Percentiles rank a stretch among this genome's conserved stretches.
Conservation (phyloP, 164 flowering plant genomes). For the Pachysandra terminalis region DNA sequence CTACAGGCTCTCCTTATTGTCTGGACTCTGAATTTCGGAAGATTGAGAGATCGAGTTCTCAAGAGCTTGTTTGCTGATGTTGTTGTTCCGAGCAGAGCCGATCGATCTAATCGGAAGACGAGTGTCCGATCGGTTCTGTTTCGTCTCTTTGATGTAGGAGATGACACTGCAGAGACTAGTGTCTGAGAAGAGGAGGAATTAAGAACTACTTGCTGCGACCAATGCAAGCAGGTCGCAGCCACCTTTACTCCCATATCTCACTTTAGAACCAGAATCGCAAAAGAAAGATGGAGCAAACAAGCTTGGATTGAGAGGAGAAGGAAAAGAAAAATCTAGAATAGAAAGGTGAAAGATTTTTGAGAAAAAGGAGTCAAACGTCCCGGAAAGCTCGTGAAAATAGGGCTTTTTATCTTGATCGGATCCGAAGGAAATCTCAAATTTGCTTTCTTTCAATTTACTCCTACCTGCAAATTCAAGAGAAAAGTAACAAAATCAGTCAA, state of each 20-base stretch:
- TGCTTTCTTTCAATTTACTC: conserved; percentile 6
- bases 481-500: conserved; percentile 2
- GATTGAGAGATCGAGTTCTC: conserved; percentile 41
- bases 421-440: conserved; percentile 8
- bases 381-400: conserved; percentile 5
- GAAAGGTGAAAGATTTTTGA: neutral
- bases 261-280: neutral
- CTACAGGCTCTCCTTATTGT: conserved; percentile 39
- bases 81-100: conserved; percentile 39
- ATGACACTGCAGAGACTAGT: conserved; percentile 44
- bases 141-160: conserved; percentile 29
- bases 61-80: conserved; percentile 20
- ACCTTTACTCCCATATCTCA: conserved; percentile 45
- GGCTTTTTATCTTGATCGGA: conserved; percentile 9
- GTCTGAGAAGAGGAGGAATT: conserved; percentile 50
- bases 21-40: conserved; percentile 19
- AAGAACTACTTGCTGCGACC: conserved; percentile 46
- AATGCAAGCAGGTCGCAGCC: conserved; percentile 45
- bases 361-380: conserved; percentile 2
- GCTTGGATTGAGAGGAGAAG: neutral
- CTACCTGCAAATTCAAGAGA: conserved; percentile 20
- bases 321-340: neutral
- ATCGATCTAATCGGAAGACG: conserved; percentile 26
- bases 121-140: conserved; percentile 21
- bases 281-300: neutral